Conservation (phyloP, 495 filamentous ascomycete genomes). For the Xanthoparmelia taractica region DNA sequence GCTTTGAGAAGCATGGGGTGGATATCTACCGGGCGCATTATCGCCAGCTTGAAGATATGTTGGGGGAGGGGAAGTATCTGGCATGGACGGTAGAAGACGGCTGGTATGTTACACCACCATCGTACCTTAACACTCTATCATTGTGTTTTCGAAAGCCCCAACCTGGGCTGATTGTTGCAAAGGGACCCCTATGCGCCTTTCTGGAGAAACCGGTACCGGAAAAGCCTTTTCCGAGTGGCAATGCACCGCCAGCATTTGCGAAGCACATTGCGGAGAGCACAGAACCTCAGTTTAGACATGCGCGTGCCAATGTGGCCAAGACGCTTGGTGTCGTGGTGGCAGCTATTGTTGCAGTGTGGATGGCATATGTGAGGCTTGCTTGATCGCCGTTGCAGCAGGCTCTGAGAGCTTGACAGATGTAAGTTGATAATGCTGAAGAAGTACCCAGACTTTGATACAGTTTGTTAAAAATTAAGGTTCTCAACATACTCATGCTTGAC, state of each 20-base stretch:
- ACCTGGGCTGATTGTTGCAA: not conserved
- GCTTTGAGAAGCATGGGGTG: not conserved
- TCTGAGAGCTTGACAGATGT: not conserved
- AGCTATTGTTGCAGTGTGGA: not conserved
- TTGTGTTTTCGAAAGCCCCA: not conserved
- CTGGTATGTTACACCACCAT: not conserved
- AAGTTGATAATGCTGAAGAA: not conserved
- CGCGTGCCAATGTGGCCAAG: not conserved
- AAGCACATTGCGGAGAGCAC: not conserved
- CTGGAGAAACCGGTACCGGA: not conserved
- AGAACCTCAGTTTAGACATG: not conserved
- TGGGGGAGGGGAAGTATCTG: not conserved
- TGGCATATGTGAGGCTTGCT: not conserved
- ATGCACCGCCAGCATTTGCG: not conserved
- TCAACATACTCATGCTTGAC: no score
- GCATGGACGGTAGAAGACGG: not conserved
- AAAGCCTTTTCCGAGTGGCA: not conserved
- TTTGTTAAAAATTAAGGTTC: no score
- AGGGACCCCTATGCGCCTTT: slow-evolving; percentile 4
- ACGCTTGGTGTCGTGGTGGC: not conserved
- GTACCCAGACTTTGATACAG: not conserved
- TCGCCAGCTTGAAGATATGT: not conserved
- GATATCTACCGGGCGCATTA: not conserved
- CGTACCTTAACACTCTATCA: not conserved
- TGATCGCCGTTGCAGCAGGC: not conserved